Evolutionary conservation across 2,329 filamentous ascomycete genomes (phyloP), one percentile per base, ranked within the genome.

Genomic region (Sporothrix euskadiensis): DNA sequence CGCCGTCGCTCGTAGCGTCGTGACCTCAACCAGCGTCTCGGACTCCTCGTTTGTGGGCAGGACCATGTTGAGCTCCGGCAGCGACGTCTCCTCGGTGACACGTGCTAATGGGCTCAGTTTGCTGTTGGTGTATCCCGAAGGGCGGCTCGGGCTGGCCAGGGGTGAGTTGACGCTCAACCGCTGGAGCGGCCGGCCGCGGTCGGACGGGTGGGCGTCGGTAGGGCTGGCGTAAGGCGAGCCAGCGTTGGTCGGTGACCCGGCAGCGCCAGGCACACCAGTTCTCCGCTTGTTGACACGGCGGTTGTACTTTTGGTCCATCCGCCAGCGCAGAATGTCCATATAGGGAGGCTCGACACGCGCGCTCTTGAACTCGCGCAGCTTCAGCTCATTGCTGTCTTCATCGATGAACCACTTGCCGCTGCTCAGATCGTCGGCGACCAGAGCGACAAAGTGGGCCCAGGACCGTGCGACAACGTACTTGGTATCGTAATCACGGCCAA

Each of bases 391-490:
- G 72, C 87, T 93, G 19, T 99, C 96, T 79, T 99, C 96, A 76
- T 98, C 94, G 71, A 99, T 92, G 78, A 90, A 92, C 86, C 94
- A 94, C 82, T 97, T 97, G 76, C 93, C 92, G 77, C 93, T 96
- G 83, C 88, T 90, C 78, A 99, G 85, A 79, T 99, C 96, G 79
- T 99, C 96, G 41, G 96, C 94, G 7, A 98, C 88, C 44, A 90
- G 88, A 69, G 94, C 94, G 26, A 99, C 83, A 80, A 99, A 94
- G 10, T 91, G 88, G 19, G 90, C 89, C 96, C 96, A 99, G 0
- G 95, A 98, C 75, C 93, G 90, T 41, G 96, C 93, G 73, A 99
- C 88, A 7, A 99, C 96, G 80, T 97, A 99, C 84, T 99, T 99
- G 83, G 93, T 97, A 81, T 99, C 96, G 83, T 97, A 99, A 83